Conservation (phyloP, 345 rosid species). For the Salix exigua region DNA sequence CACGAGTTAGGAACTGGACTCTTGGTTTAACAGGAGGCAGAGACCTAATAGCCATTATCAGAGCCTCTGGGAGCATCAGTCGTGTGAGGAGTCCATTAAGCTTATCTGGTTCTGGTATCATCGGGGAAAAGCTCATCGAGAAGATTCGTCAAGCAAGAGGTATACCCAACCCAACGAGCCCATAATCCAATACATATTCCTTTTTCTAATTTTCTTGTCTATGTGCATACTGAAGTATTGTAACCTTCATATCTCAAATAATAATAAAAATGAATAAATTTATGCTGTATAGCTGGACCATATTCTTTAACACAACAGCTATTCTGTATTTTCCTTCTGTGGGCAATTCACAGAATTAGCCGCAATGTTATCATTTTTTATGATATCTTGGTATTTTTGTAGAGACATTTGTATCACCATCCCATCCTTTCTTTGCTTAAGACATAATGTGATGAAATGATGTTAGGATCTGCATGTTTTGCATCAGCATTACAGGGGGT, state of each 20-base stretch:
- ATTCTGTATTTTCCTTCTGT: background rate
- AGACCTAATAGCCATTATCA: conserved; percentile 77
- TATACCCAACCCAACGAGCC: conserved; percentile 20
- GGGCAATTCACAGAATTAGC: too few species aligned
- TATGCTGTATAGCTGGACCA: background rate
- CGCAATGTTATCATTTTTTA: too few species aligned
- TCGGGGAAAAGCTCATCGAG: conserved; percentile 83
- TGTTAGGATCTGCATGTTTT: too few species aligned
- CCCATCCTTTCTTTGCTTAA: too few species aligned
- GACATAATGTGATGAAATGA: too few species aligned
- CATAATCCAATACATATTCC: too few species aligned
- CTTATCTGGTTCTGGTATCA: conserved; percentile 56
- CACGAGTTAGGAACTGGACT: conserved; percentile 78
- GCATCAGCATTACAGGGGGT: background rate
- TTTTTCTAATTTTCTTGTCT: background rate
- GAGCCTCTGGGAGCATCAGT: conserved; percentile 91
- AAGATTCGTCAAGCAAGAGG: conserved; percentile 83
- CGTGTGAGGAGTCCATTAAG: conserved; percentile 73
- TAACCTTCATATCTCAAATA: background rate
- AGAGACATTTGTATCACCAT: too few species aligned
- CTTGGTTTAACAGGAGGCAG: conserved; percentile 79
- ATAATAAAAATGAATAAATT: background rate
- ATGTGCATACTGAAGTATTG: background rate
- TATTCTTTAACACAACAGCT: background rate
- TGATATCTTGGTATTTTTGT: too few species aligned